Evolutionary conservation across 805 yeast species (phyloP), one percentile per base, ranked within the genome.

Genomic region (Kluyveromyces siamensis): DNA sequence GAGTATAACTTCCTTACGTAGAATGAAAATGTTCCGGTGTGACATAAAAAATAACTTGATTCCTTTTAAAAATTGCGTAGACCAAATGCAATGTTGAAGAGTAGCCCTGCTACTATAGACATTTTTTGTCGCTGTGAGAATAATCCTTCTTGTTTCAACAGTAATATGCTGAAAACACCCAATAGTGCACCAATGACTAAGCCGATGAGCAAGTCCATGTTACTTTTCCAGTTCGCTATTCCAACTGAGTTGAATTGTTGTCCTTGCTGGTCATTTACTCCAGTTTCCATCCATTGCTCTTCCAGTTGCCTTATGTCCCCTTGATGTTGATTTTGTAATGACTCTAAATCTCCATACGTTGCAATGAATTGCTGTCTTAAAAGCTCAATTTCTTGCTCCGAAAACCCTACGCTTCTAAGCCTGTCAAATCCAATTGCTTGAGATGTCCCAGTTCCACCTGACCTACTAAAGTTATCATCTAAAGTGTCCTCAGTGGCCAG

Each of bases 231-330:
- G 30, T 69, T 56, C 1, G 68, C 61, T 40, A 65, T 61, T 19
- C 72, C 67, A 16, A 65, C 67, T 14, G 76, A 69, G 36, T 72
- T 71, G 38, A 73, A 71, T 38, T 57, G 51, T 44, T 70, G 75
- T 45, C 72, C 76, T 47, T 72, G 75, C 46, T 74, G 74, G 16
- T 65, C 77, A 48, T 75, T 75, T 5, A 78, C 85, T 0, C 88
- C 84, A 44, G 83, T 80, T 55, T 88, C 93, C 52, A 88, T 84
- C 96, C 96, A 89, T 49, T 87, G 73, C 55, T 88, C 96, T 61
- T 88, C 96, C 50, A 87, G 63, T 53, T 82, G 83, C 45, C 87
- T 63, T 1, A 82, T 65, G 49, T 75, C 86, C 18, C 73, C 76
- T 44, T 67, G 74, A 37, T 72, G 72, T 25, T 59, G 58, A 8